Conservation (phyloP, 768 basidiomycete genomes). For the Tricholoma sp. region DNA sequence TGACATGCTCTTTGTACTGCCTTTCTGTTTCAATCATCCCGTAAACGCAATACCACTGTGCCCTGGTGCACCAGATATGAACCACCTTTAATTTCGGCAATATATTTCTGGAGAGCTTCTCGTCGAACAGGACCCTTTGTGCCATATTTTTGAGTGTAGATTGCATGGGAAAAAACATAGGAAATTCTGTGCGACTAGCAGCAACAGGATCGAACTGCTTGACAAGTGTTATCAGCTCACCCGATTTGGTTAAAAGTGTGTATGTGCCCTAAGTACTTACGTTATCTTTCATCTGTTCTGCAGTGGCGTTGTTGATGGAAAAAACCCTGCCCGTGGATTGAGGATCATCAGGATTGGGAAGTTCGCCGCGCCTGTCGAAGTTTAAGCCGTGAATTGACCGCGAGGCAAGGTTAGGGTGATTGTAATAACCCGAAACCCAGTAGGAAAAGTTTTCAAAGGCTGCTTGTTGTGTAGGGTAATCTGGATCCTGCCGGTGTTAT, state of each 20-base stretch:
- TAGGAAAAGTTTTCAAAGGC: slow-evolving; percentile 16
- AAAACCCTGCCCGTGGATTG: neutral
- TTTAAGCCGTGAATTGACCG: neutral
- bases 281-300: neutral
- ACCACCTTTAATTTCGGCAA: neutral
- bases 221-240: neutral
- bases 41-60: neutral
- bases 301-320: neutral
- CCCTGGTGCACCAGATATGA: neutral
- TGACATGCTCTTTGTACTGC: neutral
- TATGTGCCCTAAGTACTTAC: neutral
- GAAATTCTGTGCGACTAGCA: neutral
- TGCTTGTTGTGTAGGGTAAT: slow-evolving; percentile 16
- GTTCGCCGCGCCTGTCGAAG: neutral
- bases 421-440: slow-evolving; percentile 28
- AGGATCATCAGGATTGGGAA: neutral
- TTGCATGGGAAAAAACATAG: neutral
- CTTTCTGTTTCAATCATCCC: neutral
- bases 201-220: neutral
- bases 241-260: neutral
- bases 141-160: neutral
- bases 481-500: slow-evolving; percentile 8
- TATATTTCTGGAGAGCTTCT: neutral
- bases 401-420: slow-evolving; percentile 11
- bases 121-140: neutral